Evolutionary conservation across 805 yeast species (phyloP).

Genomic region (Starmerella apis): DNA sequence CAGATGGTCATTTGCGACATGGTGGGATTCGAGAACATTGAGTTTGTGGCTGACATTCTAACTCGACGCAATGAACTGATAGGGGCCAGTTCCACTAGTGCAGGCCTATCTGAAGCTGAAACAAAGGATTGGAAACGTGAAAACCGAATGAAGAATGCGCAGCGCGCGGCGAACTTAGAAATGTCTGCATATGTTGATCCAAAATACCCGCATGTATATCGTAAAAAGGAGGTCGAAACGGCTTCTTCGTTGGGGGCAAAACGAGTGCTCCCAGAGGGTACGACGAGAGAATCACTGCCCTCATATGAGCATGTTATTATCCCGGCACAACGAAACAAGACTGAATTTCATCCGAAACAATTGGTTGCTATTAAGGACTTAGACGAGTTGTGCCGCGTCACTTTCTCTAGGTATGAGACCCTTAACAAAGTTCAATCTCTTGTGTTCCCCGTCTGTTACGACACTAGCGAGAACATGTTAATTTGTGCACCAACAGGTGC

Average conservation of each 20-base stretch:
- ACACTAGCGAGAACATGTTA: constrained; percentile 86
- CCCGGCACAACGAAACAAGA: constrained; percentile 44
- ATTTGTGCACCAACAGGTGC: constrained; percentile 98
- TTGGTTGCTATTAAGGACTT: constrained; percentile 51
- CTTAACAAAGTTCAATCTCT: constrained; percentile 83
- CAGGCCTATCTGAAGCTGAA: constrained; percentile 17
- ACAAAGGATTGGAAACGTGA: constrained; percentile 20
- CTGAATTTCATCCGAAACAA: constrained; percentile 34
- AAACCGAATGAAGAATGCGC: constrained; percentile 18
- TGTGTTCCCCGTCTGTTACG: constrained; percentile 84
- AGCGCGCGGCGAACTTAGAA: constrained; percentile 23
- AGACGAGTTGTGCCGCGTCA: constrained; percentile 71
- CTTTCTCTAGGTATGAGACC: constrained; percentile 67
- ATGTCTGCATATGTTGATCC: constrained; percentile 33
- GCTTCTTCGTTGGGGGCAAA: constrained; percentile 65
- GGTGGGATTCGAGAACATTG: constrained; percentile 78
- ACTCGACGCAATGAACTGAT: constrained; percentile 30
- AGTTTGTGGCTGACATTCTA: constrained; percentile 56
- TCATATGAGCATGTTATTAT: constrained; percentile 71
- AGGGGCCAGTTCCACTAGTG: constrained; percentile 7
- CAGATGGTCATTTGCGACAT: constrained; percentile 70
- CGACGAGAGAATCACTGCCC: constrained; percentile 39
- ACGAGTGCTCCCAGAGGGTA: constrained; percentile 69
- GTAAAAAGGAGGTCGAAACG: constrained; percentile 55
- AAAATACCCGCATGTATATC: constrained; percentile 79